Base-by-base conservation (phyloP, 140 eudicot species). In the Flaveria floridana region DNA sequence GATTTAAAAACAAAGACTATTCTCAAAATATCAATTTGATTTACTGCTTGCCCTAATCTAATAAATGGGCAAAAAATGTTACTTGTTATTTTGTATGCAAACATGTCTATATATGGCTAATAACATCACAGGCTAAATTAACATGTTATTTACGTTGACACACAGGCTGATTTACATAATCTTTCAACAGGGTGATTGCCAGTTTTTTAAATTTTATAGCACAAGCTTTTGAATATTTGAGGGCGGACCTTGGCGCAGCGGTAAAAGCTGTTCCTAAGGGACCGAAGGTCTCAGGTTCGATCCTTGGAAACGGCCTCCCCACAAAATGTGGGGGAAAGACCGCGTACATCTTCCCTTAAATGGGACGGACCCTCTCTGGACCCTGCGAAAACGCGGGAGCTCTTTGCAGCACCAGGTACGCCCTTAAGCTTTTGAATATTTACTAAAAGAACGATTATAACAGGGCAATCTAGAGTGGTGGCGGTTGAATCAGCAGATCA, bases 401-500 rank as follows among this genome's bases (percentile, higher is more conserved):
- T n/a, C n/a, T n/a, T n/a, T n/a, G n/a, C n/a, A n/a, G n/a, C n/a
- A n/a, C n/a, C n/a, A n/a, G n/a, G n/a, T n/a, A n/a, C n/a, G n/a
- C n/a, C n/a, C n/a, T n/a, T n/a, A 74, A 56, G 57, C 74, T 68
- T 34, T 44, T 67, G 21, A 50, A 48, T 55, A 64, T 58, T 50
- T 76, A 61, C 76, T 67, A 68, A 66, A 61, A 23, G 8, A 39
- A 62, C 56, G 15, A 34, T 70, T 37, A 74, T 88, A 72, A 14
- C 85, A 91, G 96, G 84, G 72, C 72, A 83, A 68, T 83, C 93
- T 15, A 93, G 85, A 64, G 80, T 88, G 44, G 89, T 93, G 74
- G 59, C 69, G 8, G 82, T 93, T 4, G 87, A 93, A 74, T 81
- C 98, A 30, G 97, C 86, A 80, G 93, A 90, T 72, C 90, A 89